phyloP scores from a whole-genome alignment of 345 rosid species.

The Citrus australasica region DNA sequence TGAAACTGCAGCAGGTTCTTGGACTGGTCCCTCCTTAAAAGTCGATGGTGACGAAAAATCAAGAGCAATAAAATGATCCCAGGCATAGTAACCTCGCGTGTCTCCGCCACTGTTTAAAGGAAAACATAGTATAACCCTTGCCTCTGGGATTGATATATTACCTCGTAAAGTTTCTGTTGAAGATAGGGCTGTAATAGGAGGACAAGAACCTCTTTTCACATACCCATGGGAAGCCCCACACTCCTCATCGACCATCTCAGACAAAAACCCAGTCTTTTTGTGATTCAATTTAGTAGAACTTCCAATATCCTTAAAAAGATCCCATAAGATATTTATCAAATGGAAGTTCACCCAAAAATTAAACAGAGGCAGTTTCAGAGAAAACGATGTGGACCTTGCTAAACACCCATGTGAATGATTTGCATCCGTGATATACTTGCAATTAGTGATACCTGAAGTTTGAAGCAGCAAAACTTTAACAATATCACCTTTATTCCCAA shows the following conservation, averaged over 20 bases:
- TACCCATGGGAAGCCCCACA: conserved; percentile 20
- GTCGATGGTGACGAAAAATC: conserved; percentile 50
- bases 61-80: conserved; percentile 66
- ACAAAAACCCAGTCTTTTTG: conserved; percentile 11
- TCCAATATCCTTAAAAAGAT: conserved; percentile 52
- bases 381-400: conserved; percentile 43
- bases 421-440: conserved; percentile 34
- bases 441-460: conserved; percentile 52
- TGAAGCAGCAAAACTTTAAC: conserved; percentile 56
- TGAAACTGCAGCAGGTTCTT: conserved; percentile 15
- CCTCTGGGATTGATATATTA: conserved; percentile 53
- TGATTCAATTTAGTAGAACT: conserved; percentile 32
- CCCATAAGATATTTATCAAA: conserved; percentile 45
- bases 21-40: conserved; percentile 28
- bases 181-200: conserved; percentile 27
- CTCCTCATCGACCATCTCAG: conserved; percentile 22
- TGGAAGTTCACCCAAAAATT: conserved; percentile 66
- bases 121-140: conserved; percentile 72
- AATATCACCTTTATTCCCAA: conserved; percentile 32
- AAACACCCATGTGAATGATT: conserved; percentile 38
- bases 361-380: conserved; percentile 62
- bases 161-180: conserved; percentile 49
- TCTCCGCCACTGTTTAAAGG: conserved; percentile 48
- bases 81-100: conserved; percentile 30
- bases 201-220: conserved; percentile 23